phyloP scores from a whole-genome alignment of 495 filamentous ascomycete genomes.

The Astrocystis sublimbata region DNA sequence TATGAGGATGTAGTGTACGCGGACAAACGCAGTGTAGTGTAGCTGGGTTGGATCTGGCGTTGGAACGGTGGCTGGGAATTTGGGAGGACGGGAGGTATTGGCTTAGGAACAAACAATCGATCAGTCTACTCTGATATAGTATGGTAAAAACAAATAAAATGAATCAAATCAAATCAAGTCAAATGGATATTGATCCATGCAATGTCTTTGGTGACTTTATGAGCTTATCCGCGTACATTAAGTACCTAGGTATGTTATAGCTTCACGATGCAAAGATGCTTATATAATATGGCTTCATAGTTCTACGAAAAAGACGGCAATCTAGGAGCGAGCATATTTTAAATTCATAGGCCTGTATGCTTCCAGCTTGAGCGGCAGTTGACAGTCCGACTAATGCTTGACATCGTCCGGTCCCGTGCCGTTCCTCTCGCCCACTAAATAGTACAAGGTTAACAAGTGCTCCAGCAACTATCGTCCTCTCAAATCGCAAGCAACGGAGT shows the following conservation, averaged over 20 bases:
- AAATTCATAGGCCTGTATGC: neutral
- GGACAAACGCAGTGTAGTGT: neutral
- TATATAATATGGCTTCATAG: no score
- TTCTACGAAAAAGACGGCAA: no score
- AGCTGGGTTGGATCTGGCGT: neutral
- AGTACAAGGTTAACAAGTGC: no score
- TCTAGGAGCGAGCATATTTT: neutral
- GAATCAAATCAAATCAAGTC: no score
- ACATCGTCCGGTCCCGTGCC: constrained; percentile 41
- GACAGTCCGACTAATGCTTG: constrained; percentile 9
- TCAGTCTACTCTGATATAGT: no score
- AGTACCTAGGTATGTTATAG: no score
- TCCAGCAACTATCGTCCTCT: no score
- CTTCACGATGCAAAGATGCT: no score
- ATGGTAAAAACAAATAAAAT: no score
- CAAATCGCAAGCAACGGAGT: no score
- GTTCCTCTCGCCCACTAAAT: constrained; percentile 56
- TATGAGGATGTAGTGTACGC: neutral
- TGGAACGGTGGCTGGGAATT: neutral
- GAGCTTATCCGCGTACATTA: neutral
- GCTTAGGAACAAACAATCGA: neutral
- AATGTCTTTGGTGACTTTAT: neutral
- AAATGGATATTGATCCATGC: neutral
- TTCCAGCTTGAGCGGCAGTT: constrained; percentile 20
- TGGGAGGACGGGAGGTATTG: neutral